Evolutionary conservation across 306 rosid species (phyloP).

Genomic region (Inga laurina): DNA sequence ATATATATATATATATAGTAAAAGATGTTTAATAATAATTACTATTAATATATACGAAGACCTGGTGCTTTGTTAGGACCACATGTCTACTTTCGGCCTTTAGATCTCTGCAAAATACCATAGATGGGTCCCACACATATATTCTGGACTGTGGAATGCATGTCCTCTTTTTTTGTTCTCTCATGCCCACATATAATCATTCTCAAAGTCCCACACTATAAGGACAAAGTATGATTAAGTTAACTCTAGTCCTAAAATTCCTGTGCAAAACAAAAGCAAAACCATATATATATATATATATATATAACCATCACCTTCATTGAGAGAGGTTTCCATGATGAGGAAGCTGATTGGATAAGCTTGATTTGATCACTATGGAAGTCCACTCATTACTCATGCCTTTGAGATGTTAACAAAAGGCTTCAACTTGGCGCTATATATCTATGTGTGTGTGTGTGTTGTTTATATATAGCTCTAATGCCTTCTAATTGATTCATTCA

Average conservation of each 20-base stretch:
- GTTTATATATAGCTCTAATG: too few species aligned
- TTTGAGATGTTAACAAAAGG: neutral
- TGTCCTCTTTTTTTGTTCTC: constrained; percentile 38
- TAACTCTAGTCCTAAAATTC: constrained; percentile 43
- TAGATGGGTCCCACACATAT: constrained; percentile 51
- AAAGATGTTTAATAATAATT: constrained; percentile 23
- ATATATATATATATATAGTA: too few species aligned
- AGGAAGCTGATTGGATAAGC: constrained; percentile 47
- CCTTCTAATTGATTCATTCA: constrained; percentile 15
- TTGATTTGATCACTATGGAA: constrained; percentile 50
- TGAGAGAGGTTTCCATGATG: constrained; percentile 21
- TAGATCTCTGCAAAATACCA: constrained; percentile 54
- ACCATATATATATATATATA: neutral
- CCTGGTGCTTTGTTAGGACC: constrained; percentile 44
- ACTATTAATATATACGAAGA: neutral
- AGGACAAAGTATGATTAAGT: constrained; percentile 33
- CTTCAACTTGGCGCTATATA: constrained; percentile 24
- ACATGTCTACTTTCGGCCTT: constrained; percentile 36
- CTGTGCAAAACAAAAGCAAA: constrained; percentile 47
- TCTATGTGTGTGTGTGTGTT: neutral
- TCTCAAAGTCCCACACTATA: constrained; percentile 64
- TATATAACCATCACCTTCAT: constrained; percentile 14
- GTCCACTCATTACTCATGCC: constrained; percentile 46
- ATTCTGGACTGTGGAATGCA: constrained; percentile 39
- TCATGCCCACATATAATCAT: constrained; percentile 66